phyloP scores from a whole-genome alignment of 495 filamentous ascomycete species.

The Neurospora sp. region DNA sequence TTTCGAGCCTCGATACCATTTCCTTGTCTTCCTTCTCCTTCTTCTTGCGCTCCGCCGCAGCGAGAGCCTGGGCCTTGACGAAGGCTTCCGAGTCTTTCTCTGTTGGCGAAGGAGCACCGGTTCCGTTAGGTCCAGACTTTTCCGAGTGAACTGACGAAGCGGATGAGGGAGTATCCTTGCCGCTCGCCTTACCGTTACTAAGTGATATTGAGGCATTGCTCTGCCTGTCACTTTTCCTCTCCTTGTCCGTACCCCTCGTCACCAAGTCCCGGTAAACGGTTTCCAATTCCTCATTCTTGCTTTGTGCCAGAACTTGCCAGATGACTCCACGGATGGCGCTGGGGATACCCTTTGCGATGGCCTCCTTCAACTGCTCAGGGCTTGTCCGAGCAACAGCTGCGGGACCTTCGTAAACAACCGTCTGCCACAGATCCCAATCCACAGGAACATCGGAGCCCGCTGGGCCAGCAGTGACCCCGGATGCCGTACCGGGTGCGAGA shows the following conservation, averaged over 20 bases:
- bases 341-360: conserved; percentile 89
- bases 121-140: conserved; percentile 55
- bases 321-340: conserved; percentile 91
- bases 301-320: conserved; percentile 94
- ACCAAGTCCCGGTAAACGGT: conserved; percentile 78
- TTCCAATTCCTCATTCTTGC: conserved; percentile 84
- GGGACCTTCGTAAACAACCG: conserved; percentile 86
- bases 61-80: conserved; percentile 54
- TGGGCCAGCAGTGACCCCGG: conserved; percentile 63
- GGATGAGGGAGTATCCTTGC: conserved; percentile 62
- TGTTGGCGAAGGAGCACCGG: conserved; percentile 44
- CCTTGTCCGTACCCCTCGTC: conserved; percentile 69
- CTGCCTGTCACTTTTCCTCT: conserved; percentile 45
- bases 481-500: conserved; percentile 73
- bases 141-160: conserved; percentile 78
- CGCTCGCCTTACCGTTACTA: conserved; percentile 28
- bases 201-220: conserved; percentile 23
- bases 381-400: conserved; percentile 75
- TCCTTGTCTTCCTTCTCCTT: conserved; percentile 67
- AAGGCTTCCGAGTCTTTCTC: conserved; percentile 56
- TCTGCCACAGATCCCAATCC: conserved; percentile 97
- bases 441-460: conserved; percentile 57
- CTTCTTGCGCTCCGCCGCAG: conserved; percentile 57
- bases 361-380: conserved; percentile 75
- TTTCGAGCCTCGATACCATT: conserved; percentile 73